phyloP scores from a whole-genome alignment of 495 filamentous ascomycete genomes.

The Annulohypoxylon stygium region DNA sequence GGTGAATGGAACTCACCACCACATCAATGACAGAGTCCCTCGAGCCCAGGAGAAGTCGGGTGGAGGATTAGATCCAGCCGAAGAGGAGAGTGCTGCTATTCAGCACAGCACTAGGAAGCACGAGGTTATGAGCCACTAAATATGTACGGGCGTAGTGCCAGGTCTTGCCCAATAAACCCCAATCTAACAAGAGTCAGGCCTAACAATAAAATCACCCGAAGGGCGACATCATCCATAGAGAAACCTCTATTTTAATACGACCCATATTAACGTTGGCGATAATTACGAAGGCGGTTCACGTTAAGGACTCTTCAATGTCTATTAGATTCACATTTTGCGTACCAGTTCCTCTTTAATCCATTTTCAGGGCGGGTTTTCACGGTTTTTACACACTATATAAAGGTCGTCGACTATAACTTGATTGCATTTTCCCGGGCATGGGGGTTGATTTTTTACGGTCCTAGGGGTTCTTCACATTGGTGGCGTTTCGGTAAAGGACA shows the following conservation, averaged over 20 bases:
- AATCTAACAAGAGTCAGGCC: background rate
- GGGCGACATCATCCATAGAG: background rate
- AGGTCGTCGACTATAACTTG: constrained; percentile 17
- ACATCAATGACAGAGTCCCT: constrained; percentile 14
- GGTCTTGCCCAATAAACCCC: background rate
- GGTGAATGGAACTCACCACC: constrained; percentile 26
- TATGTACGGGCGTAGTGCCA: background rate
- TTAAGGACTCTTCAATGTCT: background rate
- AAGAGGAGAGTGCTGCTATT: constrained; percentile 19
- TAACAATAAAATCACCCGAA: background rate
- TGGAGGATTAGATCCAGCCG: constrained; percentile 15
- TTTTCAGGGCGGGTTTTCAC: constrained; percentile 14
- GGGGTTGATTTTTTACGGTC: constrained; percentile 18
- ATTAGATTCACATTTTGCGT: constrained; percentile 16
- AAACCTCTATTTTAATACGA: background rate
- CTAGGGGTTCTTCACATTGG: constrained; percentile 12
- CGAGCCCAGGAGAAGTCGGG: constrained; percentile 12
- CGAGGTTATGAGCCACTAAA: constrained; percentile 53
- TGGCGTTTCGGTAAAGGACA: constrained; percentile 37
- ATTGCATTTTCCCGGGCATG: constrained; percentile 42
- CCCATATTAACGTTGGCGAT: constrained; percentile 4
- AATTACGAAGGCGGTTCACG: background rate
- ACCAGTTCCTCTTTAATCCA: constrained; percentile 24
- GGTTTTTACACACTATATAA: constrained; percentile 29
- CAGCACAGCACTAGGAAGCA: constrained; percentile 44